Evolutionary conservation across 371 early-diverging fungal species (phyloP), one percentile per base, ranked within the genome.

Genomic region (Chytridiales sp.): DNA sequence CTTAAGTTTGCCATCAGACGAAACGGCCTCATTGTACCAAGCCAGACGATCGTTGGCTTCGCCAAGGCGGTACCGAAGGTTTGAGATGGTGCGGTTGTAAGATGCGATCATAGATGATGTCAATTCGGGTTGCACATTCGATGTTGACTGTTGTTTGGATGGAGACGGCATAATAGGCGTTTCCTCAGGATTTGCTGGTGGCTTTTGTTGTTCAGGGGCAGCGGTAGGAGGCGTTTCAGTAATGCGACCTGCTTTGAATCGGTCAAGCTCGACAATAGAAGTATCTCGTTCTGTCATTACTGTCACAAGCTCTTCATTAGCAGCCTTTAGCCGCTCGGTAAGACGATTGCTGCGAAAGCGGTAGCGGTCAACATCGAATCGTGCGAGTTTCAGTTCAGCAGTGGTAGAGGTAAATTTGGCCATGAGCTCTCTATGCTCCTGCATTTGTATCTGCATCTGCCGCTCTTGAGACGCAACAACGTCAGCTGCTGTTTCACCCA

Each of bases 21-120:
- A 32, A 17, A 77, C 64, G 24, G 71, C 74, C 42, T 75, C 74
- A 39, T 78, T 62, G 48, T 79, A 73, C 79, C 79, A 79, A 2
- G 73, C 72, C 4, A 77, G 44, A 9, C 64, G 56, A 59, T 79
- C 80, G 48, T 72, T 67, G 4, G 70, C 64, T 34, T 77, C 77
- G 1, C 74, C 24, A 11, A 75, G 62, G 24, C 59, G 61, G 17
- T 62, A 52, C 19, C 69, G 44, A 15, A 75, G 50, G 9, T 73
- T 68, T 5, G 74, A 58, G 21, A 75, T 77, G 3, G 74, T 69
- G 0, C 55, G 29, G 13, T 58, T 58, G 53, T 74, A 77, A 8
- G 50, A 43, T 19, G 57, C 52, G 0, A 62, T 34, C 59, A 54
- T 55, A 15, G 32, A 30, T 19, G 38, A 21, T 15, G 39, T 19